A percentile compares a stretch with the other conserved stretches of the same genome.
phyloP scores from a whole-genome alignment of 345 rosid species.

The Cardamine chenopodiifolia region DNA sequence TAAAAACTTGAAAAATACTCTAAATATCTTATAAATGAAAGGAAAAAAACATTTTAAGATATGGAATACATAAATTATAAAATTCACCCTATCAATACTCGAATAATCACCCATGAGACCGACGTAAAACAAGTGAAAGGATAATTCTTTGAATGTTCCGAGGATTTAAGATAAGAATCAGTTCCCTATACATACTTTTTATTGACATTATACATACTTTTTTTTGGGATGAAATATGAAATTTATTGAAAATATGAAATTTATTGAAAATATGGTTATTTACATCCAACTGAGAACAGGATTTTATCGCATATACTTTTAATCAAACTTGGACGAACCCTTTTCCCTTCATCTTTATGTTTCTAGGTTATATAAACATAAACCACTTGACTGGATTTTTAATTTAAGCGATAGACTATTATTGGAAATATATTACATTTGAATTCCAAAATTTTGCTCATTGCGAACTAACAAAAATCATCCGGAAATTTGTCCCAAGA shows the following conservation, averaged over 20 bases:
- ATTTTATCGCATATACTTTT: too few relatives aligned
- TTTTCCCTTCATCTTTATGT: neutral
- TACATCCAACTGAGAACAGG: neutral
- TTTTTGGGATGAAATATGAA: neutral
- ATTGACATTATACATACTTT: neutral
- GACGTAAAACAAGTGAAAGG: constrained; percentile 20
- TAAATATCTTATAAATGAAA: too few relatives aligned
- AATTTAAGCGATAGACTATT: neutral
- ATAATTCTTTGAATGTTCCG: constrained; percentile 26
- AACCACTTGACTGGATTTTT: neutral
- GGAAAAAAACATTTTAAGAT: too few relatives aligned
- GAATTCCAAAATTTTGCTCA: neutral
- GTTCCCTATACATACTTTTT: neutral
- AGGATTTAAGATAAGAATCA: constrained; percentile 23
- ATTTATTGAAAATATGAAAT: too few relatives aligned
- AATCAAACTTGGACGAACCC: neutral
- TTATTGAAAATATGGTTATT: neutral
- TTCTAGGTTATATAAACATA: neutral
- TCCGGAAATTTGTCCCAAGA: neutral
- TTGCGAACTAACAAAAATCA: neutral
- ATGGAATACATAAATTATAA: too few relatives aligned
- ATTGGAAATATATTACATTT: neutral
- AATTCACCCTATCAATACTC: neutral
- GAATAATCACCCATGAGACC: neutral
- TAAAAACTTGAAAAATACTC: too few relatives aligned